A percentile compares a stretch with the other conserved stretches of the same genome.
Evolutionary conservation across 331 rosid species (phyloP).

Genomic region (Erythrophleum ivorense): DNA sequence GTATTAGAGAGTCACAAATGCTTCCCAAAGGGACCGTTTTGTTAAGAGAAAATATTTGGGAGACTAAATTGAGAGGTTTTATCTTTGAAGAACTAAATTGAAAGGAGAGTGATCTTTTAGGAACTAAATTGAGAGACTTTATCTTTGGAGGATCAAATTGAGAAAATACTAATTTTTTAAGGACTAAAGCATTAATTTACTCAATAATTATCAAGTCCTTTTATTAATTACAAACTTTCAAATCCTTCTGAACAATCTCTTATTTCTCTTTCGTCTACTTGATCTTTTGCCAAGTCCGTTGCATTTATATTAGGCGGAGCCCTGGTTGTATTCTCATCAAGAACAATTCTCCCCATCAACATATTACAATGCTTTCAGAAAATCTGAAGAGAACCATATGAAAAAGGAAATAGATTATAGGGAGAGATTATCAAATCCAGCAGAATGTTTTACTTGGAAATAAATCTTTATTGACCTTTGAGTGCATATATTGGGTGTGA

Average conservation of each 20-base stretch:
- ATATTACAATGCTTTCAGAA: background rate
- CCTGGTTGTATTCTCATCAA: slow-evolving; percentile 3
- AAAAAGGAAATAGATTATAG: background rate
- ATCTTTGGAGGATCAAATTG: background rate
- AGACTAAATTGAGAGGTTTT: background rate
- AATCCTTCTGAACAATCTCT: background rate
- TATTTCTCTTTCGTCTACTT: background rate
- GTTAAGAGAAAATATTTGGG: too few species aligned
- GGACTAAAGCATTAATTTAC: background rate
- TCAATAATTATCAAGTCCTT: background rate
- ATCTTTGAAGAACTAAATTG: background rate
- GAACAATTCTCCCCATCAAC: background rate
- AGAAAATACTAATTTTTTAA: background rate
- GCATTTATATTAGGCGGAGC: background rate
- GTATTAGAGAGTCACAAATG: too few species aligned
- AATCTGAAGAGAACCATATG: background rate
- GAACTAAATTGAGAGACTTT: background rate
- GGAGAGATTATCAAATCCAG: background rate
- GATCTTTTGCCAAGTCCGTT: background rate
- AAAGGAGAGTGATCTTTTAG: background rate
- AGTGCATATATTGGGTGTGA: background rate
- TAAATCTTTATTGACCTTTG: slow-evolving; percentile 3
- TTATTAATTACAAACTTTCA: background rate
- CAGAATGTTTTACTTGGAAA: background rate
- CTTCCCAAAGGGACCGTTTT: too few species aligned